phyloP scores from a whole-genome alignment of 345 rosid genomes.

The Firmiana major region DNA sequence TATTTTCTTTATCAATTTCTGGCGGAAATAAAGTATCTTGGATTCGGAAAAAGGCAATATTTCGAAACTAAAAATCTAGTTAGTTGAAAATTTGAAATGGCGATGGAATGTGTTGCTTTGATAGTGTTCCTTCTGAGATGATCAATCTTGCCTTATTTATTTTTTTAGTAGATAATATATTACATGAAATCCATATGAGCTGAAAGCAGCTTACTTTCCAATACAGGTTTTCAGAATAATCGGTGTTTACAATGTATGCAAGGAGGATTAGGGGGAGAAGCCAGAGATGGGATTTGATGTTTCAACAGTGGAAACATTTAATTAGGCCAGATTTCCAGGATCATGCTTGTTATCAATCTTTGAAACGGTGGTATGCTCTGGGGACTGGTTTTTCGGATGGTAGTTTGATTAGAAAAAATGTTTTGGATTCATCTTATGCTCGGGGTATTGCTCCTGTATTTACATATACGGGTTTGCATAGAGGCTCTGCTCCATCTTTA shows the following conservation, averaged over 20 bases:
- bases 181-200: background rate
- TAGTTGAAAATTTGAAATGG: background rate
- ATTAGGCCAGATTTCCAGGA: conserved; percentile 35
- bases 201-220: background rate
- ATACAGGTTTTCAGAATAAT: background rate
- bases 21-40: background rate
- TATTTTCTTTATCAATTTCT: background rate
- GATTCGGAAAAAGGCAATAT: background rate
- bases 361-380: conserved; percentile 20
- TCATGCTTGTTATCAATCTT: conserved; percentile 31
- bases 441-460: conserved; percentile 23
- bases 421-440: conserved; percentile 28
- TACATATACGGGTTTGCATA: conserved; percentile 16
- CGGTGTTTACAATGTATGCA: conserved; percentile 54
- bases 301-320: conserved; percentile 43
- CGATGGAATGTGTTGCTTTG: background rate
- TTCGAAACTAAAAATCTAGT: background rate
- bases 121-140: background rate
- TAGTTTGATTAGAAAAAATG: conserved; percentile 35
- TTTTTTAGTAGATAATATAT: background rate
- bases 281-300: conserved; percentile 58
- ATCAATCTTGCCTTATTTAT: background rate
- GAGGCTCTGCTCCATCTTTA: conserved; percentile 22
- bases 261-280: conserved; percentile 51
- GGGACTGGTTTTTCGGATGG: conserved; percentile 23